Conservation (phyloP, 2,329 filamentous ascomycete species). For the Arthrobotrys entomopaga region DNA sequence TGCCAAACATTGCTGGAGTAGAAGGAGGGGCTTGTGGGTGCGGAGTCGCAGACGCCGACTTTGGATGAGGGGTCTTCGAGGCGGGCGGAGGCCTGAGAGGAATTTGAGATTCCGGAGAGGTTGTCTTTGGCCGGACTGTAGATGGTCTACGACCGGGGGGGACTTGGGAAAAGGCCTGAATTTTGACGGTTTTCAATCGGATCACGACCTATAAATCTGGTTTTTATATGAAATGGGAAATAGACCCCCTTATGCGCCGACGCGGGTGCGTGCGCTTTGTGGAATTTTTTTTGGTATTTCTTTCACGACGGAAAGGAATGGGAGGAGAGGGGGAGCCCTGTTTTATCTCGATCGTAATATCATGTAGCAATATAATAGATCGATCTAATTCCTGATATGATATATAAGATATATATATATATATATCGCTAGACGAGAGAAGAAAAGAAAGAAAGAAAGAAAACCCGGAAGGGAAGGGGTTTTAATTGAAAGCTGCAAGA, state of each 20-base stretch:
- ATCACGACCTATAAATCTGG: slow-evolving; percentile 50
- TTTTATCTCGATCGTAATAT: slow-evolving; percentile 51
- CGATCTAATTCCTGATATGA: too few relatives aligned
- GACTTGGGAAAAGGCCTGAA: slow-evolving; percentile 54
- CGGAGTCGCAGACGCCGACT: slow-evolving; percentile 55
- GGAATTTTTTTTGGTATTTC: slow-evolving; percentile 11
- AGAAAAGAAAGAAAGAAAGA: neutral
- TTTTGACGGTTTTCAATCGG: slow-evolving; percentile 55
- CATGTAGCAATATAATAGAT: slow-evolving; percentile 27
- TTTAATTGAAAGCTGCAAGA: slow-evolving; percentile 5
- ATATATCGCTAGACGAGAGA: slow-evolving; percentile 6
- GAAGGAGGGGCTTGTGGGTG: slow-evolving; percentile 49
- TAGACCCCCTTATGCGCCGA: slow-evolving; percentile 47
- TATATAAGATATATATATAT: too few relatives aligned
- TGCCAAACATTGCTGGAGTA: slow-evolving; percentile 51
- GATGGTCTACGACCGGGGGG: slow-evolving; percentile 54
- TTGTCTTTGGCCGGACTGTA: slow-evolving; percentile 54
- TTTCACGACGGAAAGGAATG: slow-evolving; percentile 20
- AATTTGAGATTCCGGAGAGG: slow-evolving; percentile 54
- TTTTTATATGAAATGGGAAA: slow-evolving; percentile 42
- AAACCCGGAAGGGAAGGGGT: neutral
- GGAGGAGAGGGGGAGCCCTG: slow-evolving; percentile 19
- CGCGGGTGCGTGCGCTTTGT: slow-evolving; percentile 50
- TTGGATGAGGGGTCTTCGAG: slow-evolving; percentile 55
- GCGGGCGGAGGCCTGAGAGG: slow-evolving; percentile 50